A percentile compares a stretch with the other conserved stretches of the same genome.
Evolutionary conservation across 306 rosid genomes (phyloP).

Genomic region (Quercus robur): DNA sequence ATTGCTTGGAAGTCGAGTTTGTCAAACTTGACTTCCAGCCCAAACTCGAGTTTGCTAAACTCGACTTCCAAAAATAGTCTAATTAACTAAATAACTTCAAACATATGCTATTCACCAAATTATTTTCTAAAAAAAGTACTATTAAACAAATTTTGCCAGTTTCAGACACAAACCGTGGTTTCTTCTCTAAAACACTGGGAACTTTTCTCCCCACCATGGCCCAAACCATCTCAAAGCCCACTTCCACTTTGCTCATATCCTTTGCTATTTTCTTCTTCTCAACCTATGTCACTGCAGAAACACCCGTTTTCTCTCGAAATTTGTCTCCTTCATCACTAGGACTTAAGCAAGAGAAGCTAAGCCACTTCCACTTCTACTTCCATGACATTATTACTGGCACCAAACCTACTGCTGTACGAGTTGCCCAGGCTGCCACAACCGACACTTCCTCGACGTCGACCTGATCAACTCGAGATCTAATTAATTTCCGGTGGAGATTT

Average conservation of each 20-base stretch:
- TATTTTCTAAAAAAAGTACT: too few species aligned
- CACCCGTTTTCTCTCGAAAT: conserved; percentile 13
- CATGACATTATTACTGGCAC: conserved; percentile 49
- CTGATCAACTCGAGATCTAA: too few species aligned
- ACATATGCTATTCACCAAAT: too few species aligned
- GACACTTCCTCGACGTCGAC: conserved; percentile 22
- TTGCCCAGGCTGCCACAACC: conserved; percentile 34
- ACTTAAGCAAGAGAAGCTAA: conserved; percentile 34
- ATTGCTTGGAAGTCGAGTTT: too few species aligned
- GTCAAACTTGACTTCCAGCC: too few species aligned
- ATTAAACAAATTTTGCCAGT: too few species aligned
- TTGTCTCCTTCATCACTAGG: conserved; percentile 21
- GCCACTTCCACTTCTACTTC: conserved; percentile 61
- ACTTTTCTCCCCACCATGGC: conserved; percentile 12
- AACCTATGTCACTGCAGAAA: neutral
- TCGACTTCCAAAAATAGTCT: too few species aligned
- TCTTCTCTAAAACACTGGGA: neutral
- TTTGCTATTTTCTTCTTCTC: conserved; percentile 1
- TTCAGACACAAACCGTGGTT: neutral
- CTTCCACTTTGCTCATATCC: neutral
- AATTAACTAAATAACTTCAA: too few species aligned
- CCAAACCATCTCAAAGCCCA: neutral
- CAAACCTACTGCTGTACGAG: conserved; percentile 36
- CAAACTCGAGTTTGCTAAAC: too few species aligned
- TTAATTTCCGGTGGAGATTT: too few species aligned